Percentiles rank a stretch among this genome's conserved stretches.
Conservation (phyloP, 768 basidiomycete species). For the Rhizopogon vesiculosus region DNA sequence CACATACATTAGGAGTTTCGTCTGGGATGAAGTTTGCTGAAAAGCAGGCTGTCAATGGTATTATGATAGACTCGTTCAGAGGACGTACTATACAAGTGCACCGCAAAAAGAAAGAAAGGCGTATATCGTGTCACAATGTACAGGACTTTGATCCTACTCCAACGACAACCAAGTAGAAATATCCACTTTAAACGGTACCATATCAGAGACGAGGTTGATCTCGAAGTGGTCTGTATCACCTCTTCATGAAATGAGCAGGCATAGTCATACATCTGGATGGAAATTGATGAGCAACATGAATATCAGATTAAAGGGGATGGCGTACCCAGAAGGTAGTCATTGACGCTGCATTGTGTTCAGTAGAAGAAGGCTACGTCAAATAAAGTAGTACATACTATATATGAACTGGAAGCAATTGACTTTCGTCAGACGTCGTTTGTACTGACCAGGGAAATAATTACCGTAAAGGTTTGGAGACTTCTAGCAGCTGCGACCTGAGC, state of each 20-base stretch:
- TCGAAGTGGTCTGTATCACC: not conserved
- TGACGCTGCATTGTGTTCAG: not conserved
- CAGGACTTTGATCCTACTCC: not conserved
- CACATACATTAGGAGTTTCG: not conserved
- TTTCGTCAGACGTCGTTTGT: not conserved
- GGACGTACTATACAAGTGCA: constrained; percentile 2
- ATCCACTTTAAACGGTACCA: not conserved
- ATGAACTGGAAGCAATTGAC: not conserved
- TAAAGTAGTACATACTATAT: not conserved
- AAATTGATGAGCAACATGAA: not conserved
- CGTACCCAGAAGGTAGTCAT: constrained; percentile 5
- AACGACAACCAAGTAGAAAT: not conserved
- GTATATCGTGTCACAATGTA: constrained; percentile 2
- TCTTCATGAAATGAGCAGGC: not conserved
- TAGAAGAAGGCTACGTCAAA: not conserved
- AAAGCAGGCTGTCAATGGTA: not conserved
- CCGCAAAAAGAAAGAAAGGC: constrained; percentile 1
- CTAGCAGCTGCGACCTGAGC: not conserved
- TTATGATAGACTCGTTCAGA: too few species aligned
- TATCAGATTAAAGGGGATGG: not conserved
- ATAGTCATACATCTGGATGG: constrained; percentile 1
- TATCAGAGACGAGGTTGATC: not conserved
- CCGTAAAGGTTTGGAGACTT: not conserved
- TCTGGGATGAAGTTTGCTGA: not conserved
- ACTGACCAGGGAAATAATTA: not conserved